phyloP scores from a whole-genome alignment of 345 rosid genomes.

The Sisymbrium irio region DNA sequence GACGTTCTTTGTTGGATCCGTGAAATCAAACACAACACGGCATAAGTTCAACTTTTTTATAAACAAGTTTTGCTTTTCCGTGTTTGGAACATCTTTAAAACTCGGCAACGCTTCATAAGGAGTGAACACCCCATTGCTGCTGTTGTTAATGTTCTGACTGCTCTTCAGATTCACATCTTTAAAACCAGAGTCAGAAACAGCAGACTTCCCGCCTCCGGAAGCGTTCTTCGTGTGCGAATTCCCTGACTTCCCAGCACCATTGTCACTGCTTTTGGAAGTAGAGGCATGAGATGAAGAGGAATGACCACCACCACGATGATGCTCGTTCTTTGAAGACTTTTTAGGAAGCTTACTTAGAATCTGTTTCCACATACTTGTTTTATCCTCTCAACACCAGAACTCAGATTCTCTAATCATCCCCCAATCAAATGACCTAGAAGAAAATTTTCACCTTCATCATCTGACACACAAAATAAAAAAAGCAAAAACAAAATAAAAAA shows the following conservation, averaged over 20 bases:
- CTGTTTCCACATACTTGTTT: slow-evolving; percentile 64
- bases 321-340: slow-evolving; percentile 68
- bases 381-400: slow-evolving; percentile 9
- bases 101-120: slow-evolving; percentile 56
- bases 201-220: slow-evolving; percentile 25
- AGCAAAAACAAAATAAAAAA: background rate
- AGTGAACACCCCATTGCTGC: slow-evolving; percentile 31
- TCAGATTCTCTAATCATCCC: slow-evolving; percentile 27
- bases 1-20: slow-evolving; percentile 53
- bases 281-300: slow-evolving; percentile 34
- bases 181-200: slow-evolving; percentile 41
- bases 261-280: slow-evolving; percentile 44
- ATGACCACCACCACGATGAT: slow-evolving; percentile 46
- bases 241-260: slow-evolving; percentile 21
- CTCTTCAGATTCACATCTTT: slow-evolving; percentile 43
- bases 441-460: slow-evolving; percentile 16
- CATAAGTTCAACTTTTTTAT: slow-evolving; percentile 56
- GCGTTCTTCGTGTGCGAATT: slow-evolving; percentile 19
- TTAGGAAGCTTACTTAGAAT: slow-evolving; percentile 82
- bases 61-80: slow-evolving; percentile 57
- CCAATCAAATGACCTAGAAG: background rate
- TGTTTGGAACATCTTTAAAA: slow-evolving; percentile 58
- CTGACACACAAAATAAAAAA: background rate
- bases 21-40: slow-evolving; percentile 59
- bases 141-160: slow-evolving; percentile 31